These are phyloP conservation scores for Nitzschia inconspicua DNA, from an alignment of 108 stramenopile species.

Conservation along the genomic window DNA sequence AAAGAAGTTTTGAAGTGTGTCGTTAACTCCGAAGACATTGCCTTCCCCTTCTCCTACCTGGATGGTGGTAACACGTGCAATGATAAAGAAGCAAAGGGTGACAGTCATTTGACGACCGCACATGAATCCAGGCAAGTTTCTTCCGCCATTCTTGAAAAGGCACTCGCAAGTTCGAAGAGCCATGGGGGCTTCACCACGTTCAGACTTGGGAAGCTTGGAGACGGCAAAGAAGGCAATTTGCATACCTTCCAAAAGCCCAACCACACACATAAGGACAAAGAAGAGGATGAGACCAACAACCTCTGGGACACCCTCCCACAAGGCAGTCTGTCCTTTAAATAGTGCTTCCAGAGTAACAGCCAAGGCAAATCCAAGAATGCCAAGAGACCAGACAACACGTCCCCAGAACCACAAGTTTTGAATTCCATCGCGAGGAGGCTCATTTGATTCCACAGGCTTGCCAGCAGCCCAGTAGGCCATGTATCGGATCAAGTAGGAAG, in stretches of 20 bases:
- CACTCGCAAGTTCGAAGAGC: conserved; percentile 58
- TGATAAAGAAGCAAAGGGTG: conserved; percentile 58
- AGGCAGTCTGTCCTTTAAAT: conserved; percentile 55
- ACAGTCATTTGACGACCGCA: conserved; percentile 80
- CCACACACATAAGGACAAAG: conserved; percentile 64
- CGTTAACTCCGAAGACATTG: conserved; percentile 68
- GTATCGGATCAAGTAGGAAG: conserved; percentile 54
- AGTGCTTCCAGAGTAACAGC: conserved; percentile 68
- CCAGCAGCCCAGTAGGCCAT: conserved; percentile 46
- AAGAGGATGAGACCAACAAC: conserved; percentile 55
- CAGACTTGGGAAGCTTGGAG: conserved; percentile 52
- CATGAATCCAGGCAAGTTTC: conserved; percentile 78
- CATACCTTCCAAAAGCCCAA: conserved; percentile 85
- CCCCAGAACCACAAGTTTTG: conserved; percentile 62
- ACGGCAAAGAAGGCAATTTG: conserved; percentile 87
- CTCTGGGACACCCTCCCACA: conserved; percentile 44
- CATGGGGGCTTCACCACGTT: conserved; percentile 39
- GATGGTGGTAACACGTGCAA: conserved; percentile 63
- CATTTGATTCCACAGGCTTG: conserved; percentile 67
- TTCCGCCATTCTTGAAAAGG: conserved; percentile 62
- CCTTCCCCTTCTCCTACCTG: conserved; percentile 41
- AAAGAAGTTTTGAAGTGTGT: conserved; percentile 66
- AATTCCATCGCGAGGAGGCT: conserved; percentile 41
- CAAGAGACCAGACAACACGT: conserved; percentile 59
- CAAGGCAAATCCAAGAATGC: conserved; percentile 59